A percentile compares a stretch with the other conserved stretches of the same genome.
Evolutionary conservation across 306 rosid species (phyloP).

Genomic region (Cicer arietinum): DNA sequence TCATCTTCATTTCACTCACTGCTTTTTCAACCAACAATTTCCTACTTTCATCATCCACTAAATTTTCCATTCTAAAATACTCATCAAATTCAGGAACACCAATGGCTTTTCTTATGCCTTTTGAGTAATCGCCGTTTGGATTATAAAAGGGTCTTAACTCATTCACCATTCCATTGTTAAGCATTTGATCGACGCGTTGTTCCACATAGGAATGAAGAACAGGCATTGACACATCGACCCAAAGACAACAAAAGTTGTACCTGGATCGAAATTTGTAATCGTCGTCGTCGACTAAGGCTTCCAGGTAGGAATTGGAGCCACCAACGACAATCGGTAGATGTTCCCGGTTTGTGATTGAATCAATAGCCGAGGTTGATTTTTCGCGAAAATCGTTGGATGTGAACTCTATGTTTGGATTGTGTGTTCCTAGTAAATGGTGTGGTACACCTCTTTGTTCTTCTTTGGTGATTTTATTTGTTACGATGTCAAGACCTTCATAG

Average conservation of each 20-base stretch:
- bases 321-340: constrained; percentile 84
- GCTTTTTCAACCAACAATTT: constrained; percentile 51
- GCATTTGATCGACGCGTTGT: constrained; percentile 72
- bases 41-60: constrained; percentile 39
- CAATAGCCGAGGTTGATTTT: constrained; percentile 49
- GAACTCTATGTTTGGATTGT: constrained; percentile 62
- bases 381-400: constrained; percentile 58
- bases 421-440: constrained; percentile 78
- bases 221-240: constrained; percentile 72
- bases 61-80: constrained; percentile 55
- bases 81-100: constrained; percentile 85
- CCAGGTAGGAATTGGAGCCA: constrained; percentile 84
- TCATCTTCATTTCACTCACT: constrained; percentile 56
- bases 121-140: constrained; percentile 57
- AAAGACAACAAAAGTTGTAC: constrained; percentile 70
- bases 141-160: constrained; percentile 60
- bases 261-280: constrained; percentile 56
- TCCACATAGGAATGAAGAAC: constrained; percentile 58
- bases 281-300: constrained; percentile 65
- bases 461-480: constrained; percentile 73
- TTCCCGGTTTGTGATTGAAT: constrained; percentile 46
- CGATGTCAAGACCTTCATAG: constrained; percentile 73
- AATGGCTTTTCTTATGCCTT: constrained; percentile 75
- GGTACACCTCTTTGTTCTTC: constrained; percentile 72
- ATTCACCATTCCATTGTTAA: constrained; percentile 62